Conservation (phyloP, 2,329 filamentous ascomycete species). For the Cercospora janseana region DNA sequence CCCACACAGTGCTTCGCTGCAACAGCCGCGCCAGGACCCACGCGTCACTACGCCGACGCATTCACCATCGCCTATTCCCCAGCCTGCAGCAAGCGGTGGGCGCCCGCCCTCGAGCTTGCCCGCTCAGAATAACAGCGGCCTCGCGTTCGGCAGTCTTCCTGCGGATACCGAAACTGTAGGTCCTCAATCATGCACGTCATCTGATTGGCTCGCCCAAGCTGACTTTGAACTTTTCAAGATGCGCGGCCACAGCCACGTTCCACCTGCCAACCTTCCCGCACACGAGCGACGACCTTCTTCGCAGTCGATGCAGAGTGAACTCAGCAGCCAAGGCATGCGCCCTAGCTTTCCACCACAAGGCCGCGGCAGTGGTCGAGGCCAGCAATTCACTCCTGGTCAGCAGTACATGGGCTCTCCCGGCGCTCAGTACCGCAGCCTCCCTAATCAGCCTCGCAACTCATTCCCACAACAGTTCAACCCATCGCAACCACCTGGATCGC, state of each 20-base stretch:
- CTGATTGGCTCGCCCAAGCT: conserved; percentile 17
- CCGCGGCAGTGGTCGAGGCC: conserved; percentile 55
- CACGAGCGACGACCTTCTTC: conserved; percentile 85
- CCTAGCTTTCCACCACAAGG: conserved; percentile 42
- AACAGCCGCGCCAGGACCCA: conserved; percentile 58
- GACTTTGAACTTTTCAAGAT: conserved; percentile 24
- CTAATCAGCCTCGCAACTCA: conserved; percentile 48
- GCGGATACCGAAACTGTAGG: conserved; percentile 70
- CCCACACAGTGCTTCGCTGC: conserved; percentile 59
- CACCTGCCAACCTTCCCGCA: conserved; percentile 53
- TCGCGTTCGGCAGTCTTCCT: conserved; percentile 78
- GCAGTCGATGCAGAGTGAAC: conserved; percentile 75
- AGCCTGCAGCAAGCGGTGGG: conserved; percentile 74
- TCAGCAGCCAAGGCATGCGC: conserved; percentile 57
- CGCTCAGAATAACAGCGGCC: conserved; percentile 67
- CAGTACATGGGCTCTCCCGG: conserved; percentile 56
- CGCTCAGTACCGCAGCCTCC: conserved; percentile 51
- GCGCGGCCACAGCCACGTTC: conserved; percentile 25
- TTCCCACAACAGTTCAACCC: conserved; percentile 39
- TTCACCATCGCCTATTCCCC: conserved; percentile 90
- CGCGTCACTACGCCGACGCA: conserved; percentile 79
- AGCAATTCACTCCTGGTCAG: conserved; percentile 41
- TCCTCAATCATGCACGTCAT: conserved; percentile 22
- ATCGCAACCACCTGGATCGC: conserved; percentile 38
- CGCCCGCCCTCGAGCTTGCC: conserved; percentile 74